Conservation (phyloP, 768 basidiomycete genomes). For the Amanita rimosa region DNA sequence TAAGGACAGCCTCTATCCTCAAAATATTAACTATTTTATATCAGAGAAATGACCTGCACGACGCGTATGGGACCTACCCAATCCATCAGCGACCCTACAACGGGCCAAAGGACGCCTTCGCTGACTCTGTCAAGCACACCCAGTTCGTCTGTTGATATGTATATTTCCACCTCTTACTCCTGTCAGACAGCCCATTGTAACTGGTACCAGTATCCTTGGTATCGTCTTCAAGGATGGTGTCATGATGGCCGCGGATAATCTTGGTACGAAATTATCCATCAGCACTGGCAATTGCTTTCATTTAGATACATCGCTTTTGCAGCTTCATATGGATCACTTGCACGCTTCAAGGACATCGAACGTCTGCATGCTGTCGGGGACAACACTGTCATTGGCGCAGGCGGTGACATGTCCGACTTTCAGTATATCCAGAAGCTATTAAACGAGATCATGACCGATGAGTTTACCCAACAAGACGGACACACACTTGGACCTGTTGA, state of each 20-base stretch:
- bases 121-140: conserved; percentile 65
- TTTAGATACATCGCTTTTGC: background rate
- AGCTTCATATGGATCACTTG: conserved; percentile 97
- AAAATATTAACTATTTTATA: background rate
- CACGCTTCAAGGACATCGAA: conserved; percentile 89
- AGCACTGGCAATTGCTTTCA: background rate
- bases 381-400: conserved; percentile 81
- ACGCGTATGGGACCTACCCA: conserved; percentile 71
- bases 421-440: conserved; percentile 81
- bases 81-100: conserved; percentile 49
- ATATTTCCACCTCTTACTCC: background rate
- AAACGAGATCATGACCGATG: conserved; percentile 66
- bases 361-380: conserved; percentile 79
- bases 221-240: conserved; percentile 94
- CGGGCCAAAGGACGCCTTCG: conserved; percentile 41
- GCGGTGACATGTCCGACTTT: conserved; percentile 97
- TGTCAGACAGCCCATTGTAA: conserved; percentile 82
- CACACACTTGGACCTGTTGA: conserved; percentile 79
- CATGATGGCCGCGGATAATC: conserved; percentile 97
- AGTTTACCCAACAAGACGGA: conserved; percentile 74
- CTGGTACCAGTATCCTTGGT: conserved; percentile 92
- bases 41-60: conserved; percentile 65
- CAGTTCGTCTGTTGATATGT: conserved; percentile 27
- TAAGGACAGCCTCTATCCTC: background rate
- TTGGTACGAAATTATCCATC: conserved; percentile 45